phyloP scores from a whole-genome alignment of 768 basidiomycete genomes.

The Mycena galericulata region DNA sequence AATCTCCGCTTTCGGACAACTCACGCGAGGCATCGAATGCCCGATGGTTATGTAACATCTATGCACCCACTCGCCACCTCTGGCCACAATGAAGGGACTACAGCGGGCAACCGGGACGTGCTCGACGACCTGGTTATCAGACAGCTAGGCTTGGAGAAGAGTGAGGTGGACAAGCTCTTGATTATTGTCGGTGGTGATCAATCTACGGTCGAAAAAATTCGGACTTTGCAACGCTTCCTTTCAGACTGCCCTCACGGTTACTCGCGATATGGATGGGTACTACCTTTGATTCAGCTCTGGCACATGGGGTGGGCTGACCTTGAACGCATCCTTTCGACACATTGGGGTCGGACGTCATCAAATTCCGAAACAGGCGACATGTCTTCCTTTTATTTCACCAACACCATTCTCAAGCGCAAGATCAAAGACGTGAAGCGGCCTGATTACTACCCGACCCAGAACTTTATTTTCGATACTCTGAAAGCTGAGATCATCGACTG shows the following conservation, averaged over 20 bases:
- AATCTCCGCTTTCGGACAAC: background rate
- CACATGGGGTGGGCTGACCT: constrained; percentile 19
- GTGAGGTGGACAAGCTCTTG: constrained; percentile 2
- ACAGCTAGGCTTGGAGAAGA: background rate
- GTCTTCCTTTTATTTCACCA: constrained; percentile 6
- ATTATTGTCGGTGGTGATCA: constrained; percentile 18
- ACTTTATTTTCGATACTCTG: constrained; percentile 10
- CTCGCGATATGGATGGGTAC: constrained; percentile 11
- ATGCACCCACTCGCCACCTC: constrained; percentile 9
- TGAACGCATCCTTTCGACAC: constrained; percentile 4
- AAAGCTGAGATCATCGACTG: constrained; percentile 9
- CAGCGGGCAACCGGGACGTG: background rate
- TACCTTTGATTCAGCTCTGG: constrained; percentile 15
- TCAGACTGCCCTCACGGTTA: background rate
- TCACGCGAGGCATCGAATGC: constrained; percentile 10
- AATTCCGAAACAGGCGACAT: constrained; percentile 10
- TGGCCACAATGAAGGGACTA: background rate
- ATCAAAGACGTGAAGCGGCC: constrained; percentile 17
- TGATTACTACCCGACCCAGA: constrained; percentile 18
- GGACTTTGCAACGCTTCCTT: background rate
- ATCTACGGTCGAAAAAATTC: constrained; percentile 11
- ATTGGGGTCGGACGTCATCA: constrained; percentile 10
- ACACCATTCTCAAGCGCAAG: constrained; percentile 16
- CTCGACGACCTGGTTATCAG: background rate
- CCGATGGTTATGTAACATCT: background rate